Percentiles rank a stretch among this genome's conserved stretches.
Conservation (phyloP, 306 rosid genomes). For the Styphnolobium japonicum region DNA sequence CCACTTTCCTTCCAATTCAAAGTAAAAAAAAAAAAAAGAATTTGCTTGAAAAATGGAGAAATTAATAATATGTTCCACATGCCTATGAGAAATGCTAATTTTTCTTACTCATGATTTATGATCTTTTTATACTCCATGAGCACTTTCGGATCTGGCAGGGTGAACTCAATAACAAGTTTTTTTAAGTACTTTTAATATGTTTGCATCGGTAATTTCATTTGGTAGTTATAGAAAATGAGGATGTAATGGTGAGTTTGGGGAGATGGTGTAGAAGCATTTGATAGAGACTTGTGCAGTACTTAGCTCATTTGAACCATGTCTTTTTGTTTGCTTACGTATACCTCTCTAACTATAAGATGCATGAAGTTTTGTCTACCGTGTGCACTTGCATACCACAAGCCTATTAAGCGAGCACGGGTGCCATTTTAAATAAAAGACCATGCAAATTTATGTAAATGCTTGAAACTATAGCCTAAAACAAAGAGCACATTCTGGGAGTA, state of each 20-base stretch:
- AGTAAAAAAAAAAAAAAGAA: constrained; percentile 8
- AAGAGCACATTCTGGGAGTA: no score
- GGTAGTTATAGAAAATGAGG: no score
- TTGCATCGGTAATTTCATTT: background rate
- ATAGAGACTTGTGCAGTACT: background rate
- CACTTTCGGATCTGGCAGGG: no score
- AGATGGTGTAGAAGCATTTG: background rate
- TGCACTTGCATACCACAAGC: background rate
- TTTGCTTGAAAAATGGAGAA: background rate
- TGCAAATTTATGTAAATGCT: background rate
- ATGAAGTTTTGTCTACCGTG: background rate
- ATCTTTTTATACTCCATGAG: background rate
- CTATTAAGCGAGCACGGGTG: background rate
- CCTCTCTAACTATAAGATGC: no score
- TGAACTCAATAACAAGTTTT: background rate
- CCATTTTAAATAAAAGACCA: background rate
- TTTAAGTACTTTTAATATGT: background rate
- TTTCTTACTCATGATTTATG: background rate
- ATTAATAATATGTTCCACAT: background rate
- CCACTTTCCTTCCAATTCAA: background rate
- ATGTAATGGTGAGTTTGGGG: background rate
- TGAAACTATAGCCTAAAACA: background rate
- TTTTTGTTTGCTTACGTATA: background rate
- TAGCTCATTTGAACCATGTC: constrained; percentile 37
- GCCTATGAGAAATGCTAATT: background rate